Evolutionary conservation across 1,284 basidiomycete genomes (phyloP).

Genomic region (Heterobasidion occidentale): DNA sequence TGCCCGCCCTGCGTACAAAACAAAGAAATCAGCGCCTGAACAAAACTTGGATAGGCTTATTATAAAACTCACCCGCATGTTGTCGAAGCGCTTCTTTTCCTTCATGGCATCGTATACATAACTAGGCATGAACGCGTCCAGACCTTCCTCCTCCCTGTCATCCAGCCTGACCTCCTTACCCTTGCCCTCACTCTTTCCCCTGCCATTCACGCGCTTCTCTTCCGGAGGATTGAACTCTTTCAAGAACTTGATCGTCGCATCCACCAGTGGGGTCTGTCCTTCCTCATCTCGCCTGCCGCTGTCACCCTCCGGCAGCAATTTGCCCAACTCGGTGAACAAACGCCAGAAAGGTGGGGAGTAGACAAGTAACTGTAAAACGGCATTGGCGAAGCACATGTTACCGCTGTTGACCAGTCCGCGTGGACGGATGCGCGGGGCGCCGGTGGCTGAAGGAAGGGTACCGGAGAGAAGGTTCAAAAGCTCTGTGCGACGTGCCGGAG

Average conservation of each 20-base stretch:
- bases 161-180: constrained; percentile 23
- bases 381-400: constrained; percentile 98
- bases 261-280: constrained; percentile 67
- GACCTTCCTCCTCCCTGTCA: constrained; percentile 32
- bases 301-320: constrained; percentile 29
- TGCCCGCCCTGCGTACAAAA: constrained; percentile 61
- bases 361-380: constrained; percentile 85
- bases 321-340: constrained; percentile 70
- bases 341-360: constrained; percentile 85
- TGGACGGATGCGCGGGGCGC: constrained; percentile 43
- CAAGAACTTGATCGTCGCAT: constrained; percentile 80
- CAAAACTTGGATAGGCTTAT: constrained; percentile 3
- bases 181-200: constrained; percentile 29
- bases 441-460: constrained; percentile 15
- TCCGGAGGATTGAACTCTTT: constrained; percentile 58
- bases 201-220: constrained; percentile 25
- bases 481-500: constrained; percentile 43
- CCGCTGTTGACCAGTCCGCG: constrained; percentile 92
- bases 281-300: constrained; percentile 34
- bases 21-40: neutral
- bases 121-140: constrained; percentile 79
- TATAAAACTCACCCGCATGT: constrained; percentile 67
- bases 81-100: constrained; percentile 90
- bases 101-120: constrained; percentile 96
- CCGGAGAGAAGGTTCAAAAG: constrained; percentile 51